A percentile compares a stretch with the other conserved stretches of the same genome.
Conservation (phyloP, 129 eudicot genomes). For the Silybum marianum region DNA sequence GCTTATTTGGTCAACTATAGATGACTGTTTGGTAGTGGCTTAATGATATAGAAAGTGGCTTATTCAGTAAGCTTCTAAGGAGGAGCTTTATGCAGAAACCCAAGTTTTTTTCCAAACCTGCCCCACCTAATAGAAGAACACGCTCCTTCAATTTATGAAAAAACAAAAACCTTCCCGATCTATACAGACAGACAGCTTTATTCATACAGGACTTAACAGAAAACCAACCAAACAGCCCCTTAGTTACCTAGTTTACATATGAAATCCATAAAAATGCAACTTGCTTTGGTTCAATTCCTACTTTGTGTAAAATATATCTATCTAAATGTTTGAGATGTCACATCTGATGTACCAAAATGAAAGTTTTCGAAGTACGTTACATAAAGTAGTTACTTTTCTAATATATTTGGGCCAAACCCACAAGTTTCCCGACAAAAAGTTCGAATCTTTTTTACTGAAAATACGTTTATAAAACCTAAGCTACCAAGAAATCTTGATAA, state of each 20-base stretch:
- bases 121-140: too few relatives aligned
- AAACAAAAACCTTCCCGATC: too few relatives aligned
- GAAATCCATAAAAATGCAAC: background rate
- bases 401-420: background rate
- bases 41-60: too few relatives aligned
- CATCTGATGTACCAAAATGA: background rate
- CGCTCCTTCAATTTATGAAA: too few relatives aligned
- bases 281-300: background rate
- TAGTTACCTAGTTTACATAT: background rate
- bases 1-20: too few relatives aligned
- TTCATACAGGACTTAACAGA: too few relatives aligned
- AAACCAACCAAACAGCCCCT: too few relatives aligned
- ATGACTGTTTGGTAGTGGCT: too few relatives aligned
- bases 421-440: background rate
- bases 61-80: too few relatives aligned
- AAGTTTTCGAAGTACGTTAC: background rate
- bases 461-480: background rate
- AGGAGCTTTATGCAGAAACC: too few relatives aligned
- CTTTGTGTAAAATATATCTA: background rate
- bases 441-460: background rate
- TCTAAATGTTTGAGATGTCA: background rate
- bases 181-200: too few relatives aligned
- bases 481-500: background rate
- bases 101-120: too few relatives aligned
- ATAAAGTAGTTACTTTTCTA: background rate